phyloP scores from a whole-genome alignment of 768 basidiomycete genomes.

The Kwoniella pini region DNA sequence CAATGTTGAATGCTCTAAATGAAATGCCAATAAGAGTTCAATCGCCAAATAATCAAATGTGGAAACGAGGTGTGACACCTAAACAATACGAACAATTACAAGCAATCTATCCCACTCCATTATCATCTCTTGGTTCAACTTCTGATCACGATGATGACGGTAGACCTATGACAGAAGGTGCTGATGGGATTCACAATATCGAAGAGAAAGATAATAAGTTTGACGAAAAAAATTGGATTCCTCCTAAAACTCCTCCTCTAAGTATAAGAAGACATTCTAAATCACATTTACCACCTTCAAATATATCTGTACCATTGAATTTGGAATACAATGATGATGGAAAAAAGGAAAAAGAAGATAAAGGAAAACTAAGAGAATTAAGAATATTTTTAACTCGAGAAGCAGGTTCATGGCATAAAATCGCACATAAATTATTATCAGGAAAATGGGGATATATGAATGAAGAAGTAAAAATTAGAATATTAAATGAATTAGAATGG shows the following conservation, averaged over 20 bases:
- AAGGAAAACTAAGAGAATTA: conserved; percentile 3
- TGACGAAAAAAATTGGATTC: conserved; percentile 3
- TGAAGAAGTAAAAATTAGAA: conserved; percentile 6
- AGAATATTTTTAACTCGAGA: conserved; percentile 11
- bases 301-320: too few relatives aligned
- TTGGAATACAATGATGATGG: too few relatives aligned
- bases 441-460: neutral
- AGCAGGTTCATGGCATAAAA: conserved; percentile 17
- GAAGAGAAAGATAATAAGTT: neutral
- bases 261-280: conserved; percentile 1
- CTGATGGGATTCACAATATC: neutral
- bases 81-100: conserved; percentile 7
- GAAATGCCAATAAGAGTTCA: neutral
- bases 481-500: conserved; percentile 36
- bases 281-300: conserved; percentile 9
- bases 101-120: neutral
- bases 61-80: conserved; percentile 4
- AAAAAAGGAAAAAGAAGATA: neutral
- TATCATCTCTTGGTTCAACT: neutral
- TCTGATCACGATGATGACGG: neutral
- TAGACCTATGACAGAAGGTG: too few relatives aligned
- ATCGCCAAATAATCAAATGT: neutral
- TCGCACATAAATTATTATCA: conserved; percentile 21
- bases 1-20: neutral
- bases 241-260: conserved; percentile 7